Conservation (phyloP, 1,139 yeast species). For the Trichomonascaceae sp. region DNA sequence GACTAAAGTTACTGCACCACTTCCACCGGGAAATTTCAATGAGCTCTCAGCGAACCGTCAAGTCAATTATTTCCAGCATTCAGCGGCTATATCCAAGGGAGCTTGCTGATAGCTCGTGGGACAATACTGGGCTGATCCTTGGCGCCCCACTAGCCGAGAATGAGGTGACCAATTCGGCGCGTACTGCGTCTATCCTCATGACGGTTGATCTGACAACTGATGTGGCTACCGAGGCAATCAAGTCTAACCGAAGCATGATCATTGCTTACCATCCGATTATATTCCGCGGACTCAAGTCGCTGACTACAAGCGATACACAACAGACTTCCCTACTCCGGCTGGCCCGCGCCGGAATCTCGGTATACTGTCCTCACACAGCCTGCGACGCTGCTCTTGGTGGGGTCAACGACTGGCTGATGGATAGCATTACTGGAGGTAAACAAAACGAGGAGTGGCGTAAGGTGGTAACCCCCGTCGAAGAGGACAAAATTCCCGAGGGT, state of each 20-base stretch:
- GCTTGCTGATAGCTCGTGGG: constrained; percentile 84
- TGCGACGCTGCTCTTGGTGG: constrained; percentile 88
- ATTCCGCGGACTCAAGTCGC: constrained; percentile 74
- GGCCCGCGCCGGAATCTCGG: constrained; percentile 66
- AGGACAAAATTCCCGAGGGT: constrained; percentile 15
- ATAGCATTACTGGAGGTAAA: constrained; percentile 35
- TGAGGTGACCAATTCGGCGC: constrained; percentile 4
- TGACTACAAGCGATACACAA: constrained; percentile 59
- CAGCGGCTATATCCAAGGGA: constrained; percentile 59
- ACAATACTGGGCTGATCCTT: constrained; percentile 78
- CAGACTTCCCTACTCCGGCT: constrained; percentile 62
- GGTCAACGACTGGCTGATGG: constrained; percentile 82
- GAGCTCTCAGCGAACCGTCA: too few species aligned
- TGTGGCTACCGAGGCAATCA: constrained; percentile 79
- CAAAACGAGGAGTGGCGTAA: constrained; percentile 15
- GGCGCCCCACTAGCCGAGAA: constrained; percentile 36
- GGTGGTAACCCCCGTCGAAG: constrained; percentile 11
- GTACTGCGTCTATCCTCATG: constrained; percentile 39
- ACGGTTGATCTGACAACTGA: constrained; percentile 75
- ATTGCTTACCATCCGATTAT: constrained; percentile 91
- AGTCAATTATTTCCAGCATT: too few species aligned
- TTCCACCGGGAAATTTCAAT: too few species aligned
- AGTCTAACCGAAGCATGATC: constrained; percentile 34
- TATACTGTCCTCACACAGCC: constrained; percentile 92
- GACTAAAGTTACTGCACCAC: background rate